Conservation (phyloP, 2,329 filamentous ascomycete species). For the Aspergillus transmontanensis region DNA sequence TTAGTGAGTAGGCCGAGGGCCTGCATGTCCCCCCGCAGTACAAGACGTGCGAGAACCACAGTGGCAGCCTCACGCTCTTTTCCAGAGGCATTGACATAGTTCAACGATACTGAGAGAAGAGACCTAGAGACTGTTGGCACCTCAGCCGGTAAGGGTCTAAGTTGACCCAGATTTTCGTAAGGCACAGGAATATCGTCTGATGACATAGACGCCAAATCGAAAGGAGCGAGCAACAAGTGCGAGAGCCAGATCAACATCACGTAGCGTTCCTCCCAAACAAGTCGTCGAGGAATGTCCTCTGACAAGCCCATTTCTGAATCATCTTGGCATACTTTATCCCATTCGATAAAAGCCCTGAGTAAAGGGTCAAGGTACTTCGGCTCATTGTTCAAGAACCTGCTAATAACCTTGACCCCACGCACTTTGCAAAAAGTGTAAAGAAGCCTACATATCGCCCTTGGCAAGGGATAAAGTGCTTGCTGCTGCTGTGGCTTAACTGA, state of each 20-base stretch:
- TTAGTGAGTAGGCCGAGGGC: slow-evolving; percentile 68
- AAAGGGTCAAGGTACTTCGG: slow-evolving; percentile 81
- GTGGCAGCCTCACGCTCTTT: slow-evolving; percentile 92
- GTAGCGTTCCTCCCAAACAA: slow-evolving; percentile 88
- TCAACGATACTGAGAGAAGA: slow-evolving; percentile 69
- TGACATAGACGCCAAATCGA: slow-evolving; percentile 86
- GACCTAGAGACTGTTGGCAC: slow-evolving; percentile 72
- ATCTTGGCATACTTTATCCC: slow-evolving; percentile 33
- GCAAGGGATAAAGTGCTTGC: slow-evolving; percentile 53
- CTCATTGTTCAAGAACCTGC: slow-evolving; percentile 88
- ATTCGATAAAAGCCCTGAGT: slow-evolving; percentile 71
- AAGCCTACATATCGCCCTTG: slow-evolving; percentile 73
- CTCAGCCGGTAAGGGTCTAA: slow-evolving; percentile 54
- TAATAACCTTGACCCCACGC: slow-evolving; percentile 87
- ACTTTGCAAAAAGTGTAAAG: slow-evolving; percentile 94
- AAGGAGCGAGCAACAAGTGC: slow-evolving; percentile 80
- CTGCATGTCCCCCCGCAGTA: slow-evolving; percentile 88
- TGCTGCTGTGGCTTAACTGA: slow-evolving; percentile 35
- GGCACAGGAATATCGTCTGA: slow-evolving; percentile 42
- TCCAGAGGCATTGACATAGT: slow-evolving; percentile 72
- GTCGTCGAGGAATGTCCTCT: slow-evolving; percentile 35
- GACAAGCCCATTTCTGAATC: slow-evolving; percentile 15
- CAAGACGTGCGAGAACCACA: slow-evolving; percentile 75
- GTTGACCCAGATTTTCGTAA: slow-evolving; percentile 31
- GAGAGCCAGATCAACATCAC: slow-evolving; percentile 85